A percentile compares a stretch with the other conserved stretches of the same genome.
Conservation (phyloP, 2,329 filamentous ascomycete genomes). For the Grosmannia clavigera region DNA sequence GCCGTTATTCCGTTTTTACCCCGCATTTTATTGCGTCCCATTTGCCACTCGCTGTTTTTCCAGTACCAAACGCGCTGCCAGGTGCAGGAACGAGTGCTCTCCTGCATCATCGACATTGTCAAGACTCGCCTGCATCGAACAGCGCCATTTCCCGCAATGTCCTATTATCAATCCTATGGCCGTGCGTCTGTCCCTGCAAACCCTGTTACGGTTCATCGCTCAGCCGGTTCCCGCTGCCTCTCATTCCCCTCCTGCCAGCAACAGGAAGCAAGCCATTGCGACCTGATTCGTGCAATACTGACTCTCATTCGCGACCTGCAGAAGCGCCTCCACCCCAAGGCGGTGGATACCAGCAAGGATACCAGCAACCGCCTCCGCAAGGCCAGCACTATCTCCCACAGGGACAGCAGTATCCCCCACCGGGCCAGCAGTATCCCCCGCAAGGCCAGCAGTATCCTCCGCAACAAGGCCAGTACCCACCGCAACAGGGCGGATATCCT, state of each 20-base stretch:
- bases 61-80: background rate
- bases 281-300: background rate
- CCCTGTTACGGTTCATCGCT: background rate
- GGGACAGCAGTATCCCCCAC: slow-evolving; percentile 15
- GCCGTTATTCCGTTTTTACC: background rate
- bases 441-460: slow-evolving; percentile 27
- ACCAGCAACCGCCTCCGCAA: slow-evolving; percentile 15
- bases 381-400: slow-evolving; percentile 12
- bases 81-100: background rate
- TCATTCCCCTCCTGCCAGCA: background rate
- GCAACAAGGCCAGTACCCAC: slow-evolving; percentile 19
- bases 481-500: slow-evolving; percentile 8
- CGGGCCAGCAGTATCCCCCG: slow-evolving; percentile 9
- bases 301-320: background rate
- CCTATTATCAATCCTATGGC: slow-evolving; percentile 24
- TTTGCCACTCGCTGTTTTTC: background rate
- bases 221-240: background rate
- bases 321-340: slow-evolving; percentile 9
- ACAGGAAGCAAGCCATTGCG: background rate
- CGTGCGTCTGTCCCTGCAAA: slow-evolving; percentile 16
- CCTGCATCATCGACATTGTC: background rate
- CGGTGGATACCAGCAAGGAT: slow-evolving; percentile 10
- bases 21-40: background rate
- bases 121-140: background rate
- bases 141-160: slow-evolving; percentile 15